Evolutionary conservation across 1,284 basidiomycete genomes (phyloP).

Genomic region (Waitea zeae): DNA sequence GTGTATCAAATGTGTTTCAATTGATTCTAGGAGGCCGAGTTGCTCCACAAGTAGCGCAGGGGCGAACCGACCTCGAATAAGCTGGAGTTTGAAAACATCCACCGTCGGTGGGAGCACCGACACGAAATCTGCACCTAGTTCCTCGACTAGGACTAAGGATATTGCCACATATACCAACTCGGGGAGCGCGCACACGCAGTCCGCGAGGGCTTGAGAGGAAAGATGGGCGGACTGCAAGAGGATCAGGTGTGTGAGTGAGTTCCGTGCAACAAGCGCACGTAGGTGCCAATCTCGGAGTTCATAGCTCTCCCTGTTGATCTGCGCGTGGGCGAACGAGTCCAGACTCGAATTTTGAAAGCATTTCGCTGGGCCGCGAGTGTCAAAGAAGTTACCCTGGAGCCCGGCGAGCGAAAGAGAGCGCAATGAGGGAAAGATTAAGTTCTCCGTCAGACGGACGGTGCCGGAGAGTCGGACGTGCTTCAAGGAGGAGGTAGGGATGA

Average conservation of each 20-base stretch:
- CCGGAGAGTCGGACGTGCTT: slow-evolving; percentile 20
- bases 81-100: slow-evolving; percentile 17
- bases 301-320: slow-evolving; percentile 19
- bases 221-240: slow-evolving; percentile 19
- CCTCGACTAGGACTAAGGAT: slow-evolving; percentile 18
- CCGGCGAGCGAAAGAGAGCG: slow-evolving; percentile 15
- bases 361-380: slow-evolving; percentile 13
- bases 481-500: slow-evolving; percentile 11
- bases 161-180: slow-evolving; percentile 20
- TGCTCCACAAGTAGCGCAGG: no score
- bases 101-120: slow-evolving; percentile 13
- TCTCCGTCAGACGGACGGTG: slow-evolving; percentile 11
- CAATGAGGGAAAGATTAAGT: slow-evolving; percentile 11
- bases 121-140: slow-evolving; percentile 19
- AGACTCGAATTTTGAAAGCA: slow-evolving; percentile 14
- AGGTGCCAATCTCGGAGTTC: slow-evolving; percentile 19
- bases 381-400: slow-evolving; percentile 19
- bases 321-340: slow-evolving; percentile 18
- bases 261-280: slow-evolving; percentile 14
- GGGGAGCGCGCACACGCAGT: slow-evolving; percentile 13
- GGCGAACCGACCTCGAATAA: no score
- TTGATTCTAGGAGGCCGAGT: no score
- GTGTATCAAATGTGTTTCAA: no score
- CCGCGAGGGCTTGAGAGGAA: slow-evolving; percentile 13
- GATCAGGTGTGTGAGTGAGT: slow-evolving; percentile 17